A percentile compares a stretch with the other conserved stretches of the same genome.
phyloP scores from a whole-genome alignment of 2,329 filamentous ascomycete genomes.

The Sclerotinia spermophila region DNA sequence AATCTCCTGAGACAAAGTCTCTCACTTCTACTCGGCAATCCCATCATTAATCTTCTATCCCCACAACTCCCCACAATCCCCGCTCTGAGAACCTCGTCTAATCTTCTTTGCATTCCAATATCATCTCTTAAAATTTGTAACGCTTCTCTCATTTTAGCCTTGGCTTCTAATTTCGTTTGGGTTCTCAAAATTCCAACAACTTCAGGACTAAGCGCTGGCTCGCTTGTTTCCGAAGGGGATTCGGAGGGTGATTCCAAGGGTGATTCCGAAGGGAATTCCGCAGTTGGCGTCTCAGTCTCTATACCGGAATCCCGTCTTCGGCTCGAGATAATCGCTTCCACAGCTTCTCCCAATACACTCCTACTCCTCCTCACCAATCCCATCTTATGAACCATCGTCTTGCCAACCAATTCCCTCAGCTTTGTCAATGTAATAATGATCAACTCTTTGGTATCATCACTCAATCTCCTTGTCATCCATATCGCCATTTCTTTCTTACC shows the following conservation, averaged over 20 bases:
- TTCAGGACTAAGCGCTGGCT: background rate
- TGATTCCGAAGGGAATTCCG: background rate
- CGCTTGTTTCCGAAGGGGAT: background rate
- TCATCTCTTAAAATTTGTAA: constrained; percentile 6
- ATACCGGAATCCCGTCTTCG: constrained; percentile 6
- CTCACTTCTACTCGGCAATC: constrained; percentile 11
- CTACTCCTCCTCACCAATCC: constrained; percentile 15
- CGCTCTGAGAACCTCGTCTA: constrained; percentile 14
- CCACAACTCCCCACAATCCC: constrained; percentile 14
- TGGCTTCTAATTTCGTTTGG: background rate
- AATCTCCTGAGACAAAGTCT: constrained; percentile 16
- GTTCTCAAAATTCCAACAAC: background rate
- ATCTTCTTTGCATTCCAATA: constrained; percentile 13
- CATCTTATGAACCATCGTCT: constrained; percentile 16
- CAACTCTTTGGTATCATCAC: constrained; percentile 15
- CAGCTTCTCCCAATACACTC: background rate
- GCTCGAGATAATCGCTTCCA: constrained; percentile 9
- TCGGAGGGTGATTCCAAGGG: background rate
- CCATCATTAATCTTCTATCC: constrained; percentile 17
- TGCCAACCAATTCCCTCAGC: constrained; percentile 17
- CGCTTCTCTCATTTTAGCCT: background rate
- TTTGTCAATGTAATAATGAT: constrained; percentile 16
- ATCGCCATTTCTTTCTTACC: constrained; percentile 17
- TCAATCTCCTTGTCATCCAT: constrained; percentile 12
- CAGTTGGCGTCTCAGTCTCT: background rate